Evolutionary conservation across 2,329 filamentous ascomycete species (phyloP), one percentile per base, ranked within the genome.

Genomic region (Pseudogymnoascus verrucosus): DNA sequence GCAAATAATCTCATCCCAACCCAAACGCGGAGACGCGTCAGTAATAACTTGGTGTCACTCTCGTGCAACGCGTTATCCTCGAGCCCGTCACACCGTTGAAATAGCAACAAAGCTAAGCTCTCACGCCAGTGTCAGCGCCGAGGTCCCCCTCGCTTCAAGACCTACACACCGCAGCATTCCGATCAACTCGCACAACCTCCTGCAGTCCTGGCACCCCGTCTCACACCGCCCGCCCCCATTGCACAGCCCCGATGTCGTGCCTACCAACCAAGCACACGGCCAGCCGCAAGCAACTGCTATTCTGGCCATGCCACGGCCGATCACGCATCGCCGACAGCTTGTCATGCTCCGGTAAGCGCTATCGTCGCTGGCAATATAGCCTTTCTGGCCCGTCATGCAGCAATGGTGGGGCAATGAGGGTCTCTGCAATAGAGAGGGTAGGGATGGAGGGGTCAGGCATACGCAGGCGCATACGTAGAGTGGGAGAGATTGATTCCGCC

Each of bases 311-410:
- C 5, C 8, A 16, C n/a, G 10, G 51, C 16, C 51, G 51, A 34
- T 57, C 51, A 57, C 51, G 28, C 10, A 16, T 34, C 28, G 16
- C 10, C 51, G 28, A 14, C 51, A 21, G 11, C 28, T 57, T 57
- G 16, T 57, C 51, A 57, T 57, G 28, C 51, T 57, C 14, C n/a
- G n/a, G 51, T 57, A 57, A 57, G 51, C 51, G 28, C n/a, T 57
- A 57, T 19, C 8, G 51, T 57, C 16, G 28, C 28, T 34, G 51
- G 51, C n/a, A 34, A 57, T 57, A 57, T 57, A 57, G 28, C 28
- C 28, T 57, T 34, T 34, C 51, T 12, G 28, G 16, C 5, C 23
- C 51, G n/a, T 19, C 28, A 57, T 34, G 28, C n/a, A 57, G n/a
- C 28, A 16, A 7, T 21, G 28, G 51, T 34, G 26, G 51, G 51